A percentile compares a stretch with the other conserved stretches of the same genome.
phyloP scores from a whole-genome alignment of 257 asterid species.

The Fraxinus anomala region DNA sequence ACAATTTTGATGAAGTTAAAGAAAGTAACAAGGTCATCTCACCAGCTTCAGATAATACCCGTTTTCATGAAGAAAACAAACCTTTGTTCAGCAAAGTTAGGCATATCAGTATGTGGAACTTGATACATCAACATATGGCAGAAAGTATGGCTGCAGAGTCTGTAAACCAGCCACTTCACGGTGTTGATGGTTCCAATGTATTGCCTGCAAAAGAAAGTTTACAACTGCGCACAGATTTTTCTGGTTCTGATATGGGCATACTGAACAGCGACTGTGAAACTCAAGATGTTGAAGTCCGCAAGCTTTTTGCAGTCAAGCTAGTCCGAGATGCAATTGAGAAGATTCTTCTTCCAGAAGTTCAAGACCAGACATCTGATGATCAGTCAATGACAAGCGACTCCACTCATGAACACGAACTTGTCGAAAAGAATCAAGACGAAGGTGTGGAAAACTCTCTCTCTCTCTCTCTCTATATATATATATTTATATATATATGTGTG shows the following conservation, averaged over 20 bases:
- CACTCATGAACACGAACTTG: constrained; percentile 44
- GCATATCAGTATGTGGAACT: constrained; percentile 44
- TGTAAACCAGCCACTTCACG: constrained; percentile 13
- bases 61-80: neutral
- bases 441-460: constrained; percentile 34
- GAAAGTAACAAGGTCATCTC: constrained; percentile 26
- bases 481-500: neutral
- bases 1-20: constrained; percentile 29
- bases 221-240: constrained; percentile 15
- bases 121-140: constrained; percentile 42
- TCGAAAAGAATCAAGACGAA: constrained; percentile 40
- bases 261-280: constrained; percentile 40
- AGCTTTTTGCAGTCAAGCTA: constrained; percentile 74
- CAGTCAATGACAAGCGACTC: constrained; percentile 61
- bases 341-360: constrained; percentile 95
- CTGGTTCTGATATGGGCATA: constrained; percentile 33
- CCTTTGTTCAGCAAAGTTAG: constrained; percentile 21
- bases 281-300: constrained; percentile 66
- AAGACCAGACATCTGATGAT: constrained; percentile 73
- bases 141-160: constrained; percentile 31
- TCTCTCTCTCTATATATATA: neutral
- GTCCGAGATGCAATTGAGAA: constrained; percentile 95
- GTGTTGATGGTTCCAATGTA: constrained; percentile 29
- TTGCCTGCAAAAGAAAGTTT: constrained; percentile 26
- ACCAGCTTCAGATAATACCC: constrained; percentile 28